A percentile compares a stretch with the other conserved stretches of the same genome.
Evolutionary conservation across 371 early-diverging fungal species (phyloP).

Genomic region (Umbelopsis sp.): DNA sequence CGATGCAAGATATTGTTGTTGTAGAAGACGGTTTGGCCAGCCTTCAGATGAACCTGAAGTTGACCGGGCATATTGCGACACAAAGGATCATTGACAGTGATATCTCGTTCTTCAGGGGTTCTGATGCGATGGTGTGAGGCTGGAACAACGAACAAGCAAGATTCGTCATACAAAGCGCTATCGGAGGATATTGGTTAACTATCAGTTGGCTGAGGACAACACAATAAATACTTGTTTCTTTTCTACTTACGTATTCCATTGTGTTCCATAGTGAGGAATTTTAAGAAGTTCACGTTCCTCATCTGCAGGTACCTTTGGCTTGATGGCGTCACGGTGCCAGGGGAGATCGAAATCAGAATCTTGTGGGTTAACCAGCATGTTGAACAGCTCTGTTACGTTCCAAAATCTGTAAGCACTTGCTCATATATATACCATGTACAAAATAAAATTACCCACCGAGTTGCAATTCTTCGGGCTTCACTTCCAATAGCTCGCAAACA

Average conservation of each 20-base stretch:
- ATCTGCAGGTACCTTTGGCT: constrained; percentile 45
- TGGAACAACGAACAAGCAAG: constrained; percentile 55
- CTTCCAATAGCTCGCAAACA: constrained; percentile 45
- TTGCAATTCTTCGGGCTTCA: constrained; percentile 46
- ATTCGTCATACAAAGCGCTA: constrained; percentile 59
- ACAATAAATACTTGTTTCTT: too few species aligned
- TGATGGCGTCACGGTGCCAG: constrained; percentile 60
- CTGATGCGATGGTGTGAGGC: constrained; percentile 52
- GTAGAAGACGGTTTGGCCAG: constrained; percentile 63
- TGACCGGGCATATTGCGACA: constrained; percentile 54
- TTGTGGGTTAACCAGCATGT: constrained; percentile 55
- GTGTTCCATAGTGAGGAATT: constrained; percentile 60
- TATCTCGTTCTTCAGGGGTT: constrained; percentile 47
- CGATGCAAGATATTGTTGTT: constrained; percentile 63
- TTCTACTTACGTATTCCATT: constrained; percentile 55
- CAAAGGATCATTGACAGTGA: constrained; percentile 55
- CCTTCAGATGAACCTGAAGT: constrained; percentile 44
- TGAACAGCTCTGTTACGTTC: constrained; percentile 50
- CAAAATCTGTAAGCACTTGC: background rate
- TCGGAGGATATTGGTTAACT: background rate
- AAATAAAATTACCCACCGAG: constrained; percentile 33
- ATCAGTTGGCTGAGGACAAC: background rate
- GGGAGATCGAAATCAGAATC: constrained; percentile 56
- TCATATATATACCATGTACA: background rate
- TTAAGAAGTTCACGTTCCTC: constrained; percentile 46